Conservation (phyloP, 495 filamentous ascomycete genomes). For the Aspergillus panamensis region DNA sequence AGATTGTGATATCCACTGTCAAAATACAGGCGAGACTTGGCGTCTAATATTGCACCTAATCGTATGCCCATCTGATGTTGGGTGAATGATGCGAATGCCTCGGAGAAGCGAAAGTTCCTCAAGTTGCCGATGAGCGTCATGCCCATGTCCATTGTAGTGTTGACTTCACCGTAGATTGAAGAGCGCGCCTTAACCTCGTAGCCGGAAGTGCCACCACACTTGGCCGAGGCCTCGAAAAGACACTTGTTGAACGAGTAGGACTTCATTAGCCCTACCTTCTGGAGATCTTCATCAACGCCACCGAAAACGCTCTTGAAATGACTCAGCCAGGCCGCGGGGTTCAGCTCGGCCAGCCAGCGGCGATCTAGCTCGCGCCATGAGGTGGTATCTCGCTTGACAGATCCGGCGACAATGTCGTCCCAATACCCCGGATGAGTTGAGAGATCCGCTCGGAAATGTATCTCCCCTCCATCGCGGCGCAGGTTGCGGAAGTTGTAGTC, state of each 20-base stretch:
- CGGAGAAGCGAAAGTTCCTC: not conserved
- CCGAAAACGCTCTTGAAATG: not conserved
- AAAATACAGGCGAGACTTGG: not conserved
- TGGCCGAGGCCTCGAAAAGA: not conserved
- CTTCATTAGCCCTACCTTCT: not conserved
- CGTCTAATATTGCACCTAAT: not conserved
- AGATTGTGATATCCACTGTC: not conserved
- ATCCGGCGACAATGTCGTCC: not conserved
- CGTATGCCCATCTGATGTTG: not conserved
- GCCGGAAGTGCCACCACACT: not conserved
- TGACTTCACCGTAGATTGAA: not conserved
- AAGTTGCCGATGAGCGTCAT: constrained; percentile 5
- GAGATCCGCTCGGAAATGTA: constrained; percentile 4
- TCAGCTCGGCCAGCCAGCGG: not conserved
- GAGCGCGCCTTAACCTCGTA: not conserved
- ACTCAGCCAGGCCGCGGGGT: not conserved
- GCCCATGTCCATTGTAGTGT: constrained; percentile 7
- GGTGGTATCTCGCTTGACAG: not conserved
- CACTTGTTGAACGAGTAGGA: not conserved
- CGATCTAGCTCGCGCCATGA: constrained; percentile 2
- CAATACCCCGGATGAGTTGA: constrained; percentile 7
- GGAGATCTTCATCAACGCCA: not conserved
- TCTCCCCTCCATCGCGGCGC: constrained; percentile 7
- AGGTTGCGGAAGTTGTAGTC: constrained; percentile 5
- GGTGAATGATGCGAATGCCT: constrained; percentile 1